Base-by-base conservation (phyloP, 192 early-diverging fungal genomes). In the Coemansia sp. region DNA sequence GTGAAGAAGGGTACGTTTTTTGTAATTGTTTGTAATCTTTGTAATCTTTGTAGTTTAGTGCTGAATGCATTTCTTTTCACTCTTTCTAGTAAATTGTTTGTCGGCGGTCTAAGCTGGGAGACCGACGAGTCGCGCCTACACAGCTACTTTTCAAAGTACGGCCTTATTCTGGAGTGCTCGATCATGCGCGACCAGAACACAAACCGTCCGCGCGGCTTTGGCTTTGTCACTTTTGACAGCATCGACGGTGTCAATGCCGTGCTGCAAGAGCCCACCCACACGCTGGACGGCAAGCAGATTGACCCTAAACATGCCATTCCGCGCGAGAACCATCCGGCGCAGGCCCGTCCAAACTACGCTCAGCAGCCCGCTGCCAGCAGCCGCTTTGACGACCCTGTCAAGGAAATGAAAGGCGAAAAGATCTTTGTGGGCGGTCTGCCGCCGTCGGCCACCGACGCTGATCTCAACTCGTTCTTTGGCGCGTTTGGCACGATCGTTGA, bases 351-450 rank as follows among this genome's bases (percentile, higher is more conserved):
- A 31, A 38, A 57, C 57, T 38, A 62, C 42, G n/a, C 49, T 37
- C 34, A 40, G 34, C 57, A 62, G 25, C 52, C 19, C 5, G 21
- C 19, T 14, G 52, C 11, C 12, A 23, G 25, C 21, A 47, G 46
- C 46, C 21, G 25, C 9, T 50, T 19, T 46, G 36, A n/a, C 2
- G 71, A 75, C 44, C 72, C 72, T 9, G 52, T 69, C 34, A 66
- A 69, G 51, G 67, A 69, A 14, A 75, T 72, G 72, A 61, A 58
- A n/a, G 71, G 69, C 63, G 72, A 83, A 19, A 95, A 95, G 84
- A 88, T 97, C 36, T 97, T 97, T 83, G 94, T 97, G 8, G 94
- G 94, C 47, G 91, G 93, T 4, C 88, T 97, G 31, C 85, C 91
- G 8, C 74, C 89, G 1, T 90, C 94, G 5, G 92, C 91, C 1